These are phyloP conservation scores for Cenchrus fungigraminus DNA, from an alignment of 176 grass and related monocot species.

Conservation along the genomic window DNA sequence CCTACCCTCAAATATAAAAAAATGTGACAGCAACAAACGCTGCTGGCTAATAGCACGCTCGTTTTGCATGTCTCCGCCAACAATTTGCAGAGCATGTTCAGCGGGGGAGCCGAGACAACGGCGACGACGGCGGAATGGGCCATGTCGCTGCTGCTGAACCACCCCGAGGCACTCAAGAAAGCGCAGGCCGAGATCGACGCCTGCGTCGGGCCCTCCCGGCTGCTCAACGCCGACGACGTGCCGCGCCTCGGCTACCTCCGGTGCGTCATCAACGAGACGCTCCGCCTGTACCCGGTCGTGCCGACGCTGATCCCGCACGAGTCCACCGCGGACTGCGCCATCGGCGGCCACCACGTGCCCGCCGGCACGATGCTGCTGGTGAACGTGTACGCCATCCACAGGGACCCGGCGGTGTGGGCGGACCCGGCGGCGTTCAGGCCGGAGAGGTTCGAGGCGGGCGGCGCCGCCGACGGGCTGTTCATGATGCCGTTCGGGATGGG, in stretches of 20 bases:
- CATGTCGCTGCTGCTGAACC: slow-evolving; percentile 59
- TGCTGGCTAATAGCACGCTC: too few relatives aligned
- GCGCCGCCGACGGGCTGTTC: neutral
- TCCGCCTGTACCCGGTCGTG: slow-evolving; percentile 61
- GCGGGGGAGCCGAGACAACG: slow-evolving; percentile 54
- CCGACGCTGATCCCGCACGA: slow-evolving; percentile 62
- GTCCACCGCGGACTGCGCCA: slow-evolving; percentile 49
- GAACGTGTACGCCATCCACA: slow-evolving; percentile 66
- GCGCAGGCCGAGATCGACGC: slow-evolving; percentile 50
- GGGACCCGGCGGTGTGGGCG: slow-evolving; percentile 50
- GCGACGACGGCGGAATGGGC: slow-evolving; percentile 57
- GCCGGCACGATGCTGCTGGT: slow-evolving; percentile 55
- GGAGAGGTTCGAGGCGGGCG: slow-evolving; percentile 52
- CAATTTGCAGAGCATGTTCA: too few relatives aligned
- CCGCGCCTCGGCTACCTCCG: slow-evolving; percentile 53
- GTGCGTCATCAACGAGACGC: slow-evolving; percentile 58
- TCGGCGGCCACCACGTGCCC: slow-evolving; percentile 55
- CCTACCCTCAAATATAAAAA: too few relatives aligned
- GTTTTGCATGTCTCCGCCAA: too few relatives aligned
- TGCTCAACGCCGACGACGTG: slow-evolving; percentile 54
- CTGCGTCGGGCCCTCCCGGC: slow-evolving; percentile 27
- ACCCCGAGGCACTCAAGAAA: slow-evolving; percentile 50
- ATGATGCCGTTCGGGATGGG: slow-evolving; percentile 74
- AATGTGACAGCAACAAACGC: too few relatives aligned
- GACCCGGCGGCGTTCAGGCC: slow-evolving; percentile 48